Evolutionary conservation across 352 stramenopile genomes (phyloP), one percentile per base, ranked within the genome.

Genomic region (Phytophthora quininea): DNA sequence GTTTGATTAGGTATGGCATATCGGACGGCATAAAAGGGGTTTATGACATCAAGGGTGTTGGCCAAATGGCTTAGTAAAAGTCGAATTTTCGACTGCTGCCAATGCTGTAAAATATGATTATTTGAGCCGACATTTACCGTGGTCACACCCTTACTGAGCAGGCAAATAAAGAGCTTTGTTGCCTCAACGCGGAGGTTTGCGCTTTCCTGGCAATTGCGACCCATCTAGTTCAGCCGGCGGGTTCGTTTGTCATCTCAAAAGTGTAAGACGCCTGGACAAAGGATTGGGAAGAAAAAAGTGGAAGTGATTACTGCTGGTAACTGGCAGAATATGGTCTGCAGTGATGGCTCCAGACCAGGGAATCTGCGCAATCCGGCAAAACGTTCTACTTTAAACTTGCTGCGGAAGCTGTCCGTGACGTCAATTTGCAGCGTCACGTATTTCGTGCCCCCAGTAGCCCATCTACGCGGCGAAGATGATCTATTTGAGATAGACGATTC

Each of bases 21-120:
- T 40, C 31, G 49, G 15, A 55, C 49, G 3, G 49, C 49, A 40
- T 4, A 55, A 37, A 40, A 55, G 15, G 30, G 49, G 3, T 38
- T 55, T 55, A 55, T 55, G 49, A 55, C 49, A 6, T n/a, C 49
- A 4, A 3, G 5, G 8, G 49, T 55, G 5, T 55, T 55, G 11
- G 27, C 49, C 1, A 10, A 55, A 38, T 55, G 30, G 49, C 29
- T 55, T 40, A 40, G 35, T 40, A 10, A 40, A 10, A 40, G 10
- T 11, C 35, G 35, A 40, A 10, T 40, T 10, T 40, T 40, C 35
- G 35, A 5, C 35, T 5, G 10, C 35, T 40, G 5, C 35, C 10
- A 10, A 40, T 5, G 4, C 2, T 8, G 3, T 6, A 55, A 38
- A 55, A 55, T 10, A 3, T 14, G 27, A 37, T 10, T 10, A 10